Evolutionary conservation across 306 rosid species (phyloP), one percentile per base, ranked within the genome.

Genomic region (Cucurbita ficifolia): DNA sequence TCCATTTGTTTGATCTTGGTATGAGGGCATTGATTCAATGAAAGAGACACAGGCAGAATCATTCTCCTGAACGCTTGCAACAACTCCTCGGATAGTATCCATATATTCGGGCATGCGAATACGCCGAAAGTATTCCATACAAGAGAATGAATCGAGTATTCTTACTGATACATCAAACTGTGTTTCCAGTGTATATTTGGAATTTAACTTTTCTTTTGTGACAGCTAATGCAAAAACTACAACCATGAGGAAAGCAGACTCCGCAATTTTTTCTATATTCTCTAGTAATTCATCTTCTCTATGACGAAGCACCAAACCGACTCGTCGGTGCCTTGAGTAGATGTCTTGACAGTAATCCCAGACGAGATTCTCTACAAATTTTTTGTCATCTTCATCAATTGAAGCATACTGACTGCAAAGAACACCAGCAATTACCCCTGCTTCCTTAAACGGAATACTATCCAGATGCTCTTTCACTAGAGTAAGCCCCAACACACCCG

Each of bases 181-280:
- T 59, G 74, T 77, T 78, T 88, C 97, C 51, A 54, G 83, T 56
- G 78, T 59, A 74, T 73, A 84, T 61, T 81, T 85, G 40, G 92
- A 45, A 83, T 74, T 84, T 46, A 93, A 64, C 78, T 85, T 93
- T 76, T 86, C 84, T 67, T 93, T 93, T 65, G 97, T 86, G 70
- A 90, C 94, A 42, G 96, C 86, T 57, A 88, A 76, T 6, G 98
- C 92, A 62, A 90, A 90, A 50, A 93, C 82, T 70, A 93, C 97
- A 80, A 87, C 89, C 98, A 87, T 93, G 70, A 90, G 89, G 63
- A 93, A 90, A 75, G 97, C 86, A 76, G 98, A 90, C 67, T 93
- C 96, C 0, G 96, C 86, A 54, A 90, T 85, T 85, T 88, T 90
- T 77, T 86, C 98, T 73, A 90, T 59, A 65, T 82, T 77, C 73